These are phyloP conservation scores for Ananas comosus DNA, from an alignment of 176 grass and related monocot species.

Conservation along the genomic window DNA sequence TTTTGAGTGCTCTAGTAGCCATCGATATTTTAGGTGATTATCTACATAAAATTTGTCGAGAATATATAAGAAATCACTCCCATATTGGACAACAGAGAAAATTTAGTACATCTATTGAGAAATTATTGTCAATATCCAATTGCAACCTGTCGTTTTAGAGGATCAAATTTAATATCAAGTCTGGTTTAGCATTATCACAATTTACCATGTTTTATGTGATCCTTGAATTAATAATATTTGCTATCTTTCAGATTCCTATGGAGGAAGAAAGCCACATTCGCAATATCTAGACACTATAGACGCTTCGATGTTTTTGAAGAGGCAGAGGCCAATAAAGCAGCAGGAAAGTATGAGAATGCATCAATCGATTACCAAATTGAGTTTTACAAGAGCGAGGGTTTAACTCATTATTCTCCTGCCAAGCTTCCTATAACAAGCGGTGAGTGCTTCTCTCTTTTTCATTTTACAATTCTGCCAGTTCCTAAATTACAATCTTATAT, in stretches of 20 bases:
- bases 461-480: background rate
- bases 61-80: no score
- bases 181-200: background rate
- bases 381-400: conserved; percentile 92
- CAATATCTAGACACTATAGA: conserved; percentile 95
- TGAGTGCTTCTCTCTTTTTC: conserved; percentile 20
- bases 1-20: no score
- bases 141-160: background rate
- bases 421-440: conserved; percentile 98
- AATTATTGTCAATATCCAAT: no score
- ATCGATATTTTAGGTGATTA: no score
- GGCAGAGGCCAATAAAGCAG: conserved; percentile 95
- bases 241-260: conserved; percentile 78
- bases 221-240: conserved; percentile 11
- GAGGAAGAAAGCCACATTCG: conserved; percentile 75
- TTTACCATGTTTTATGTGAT: background rate
- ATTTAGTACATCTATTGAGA: no score
- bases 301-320: conserved; percentile 99
- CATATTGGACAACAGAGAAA: no score
- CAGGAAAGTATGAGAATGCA: conserved; percentile 89
- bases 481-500: background rate
- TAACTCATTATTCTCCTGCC: conserved; percentile 77
- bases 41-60: no score
- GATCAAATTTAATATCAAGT: background rate
- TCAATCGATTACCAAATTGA: conserved; percentile 93